Conservation (phyloP, 163 green algal species). For the Chlamydomonas reinhardtii region DNA sequence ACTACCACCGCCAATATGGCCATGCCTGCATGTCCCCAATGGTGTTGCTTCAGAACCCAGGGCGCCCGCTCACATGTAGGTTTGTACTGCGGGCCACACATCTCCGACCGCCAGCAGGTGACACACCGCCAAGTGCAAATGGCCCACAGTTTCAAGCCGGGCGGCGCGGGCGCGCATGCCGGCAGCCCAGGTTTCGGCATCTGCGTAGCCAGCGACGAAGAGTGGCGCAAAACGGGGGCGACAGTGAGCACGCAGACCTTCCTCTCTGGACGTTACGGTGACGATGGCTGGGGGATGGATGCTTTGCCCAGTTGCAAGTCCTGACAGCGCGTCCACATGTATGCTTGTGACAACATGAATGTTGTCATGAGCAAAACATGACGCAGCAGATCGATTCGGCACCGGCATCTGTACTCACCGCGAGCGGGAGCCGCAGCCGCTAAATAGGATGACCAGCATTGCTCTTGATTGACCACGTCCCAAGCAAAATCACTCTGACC, state of each 20-base stretch:
- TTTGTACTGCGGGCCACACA: neutral
- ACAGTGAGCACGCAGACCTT: neutral
- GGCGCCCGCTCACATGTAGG: slow-evolving; percentile 24
- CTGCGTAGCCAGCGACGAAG: neutral
- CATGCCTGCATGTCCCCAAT: too few relatives aligned
- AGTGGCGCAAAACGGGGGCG: too few relatives aligned
- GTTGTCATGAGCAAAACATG: too few relatives aligned
- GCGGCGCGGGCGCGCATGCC: slow-evolving; percentile 6
- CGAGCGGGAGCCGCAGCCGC: slow-evolving; percentile 24
- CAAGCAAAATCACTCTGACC: neutral
- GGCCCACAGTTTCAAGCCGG: slow-evolving; percentile 2
- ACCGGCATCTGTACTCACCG: neutral
- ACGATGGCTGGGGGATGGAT: neutral
- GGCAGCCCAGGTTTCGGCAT: neutral
- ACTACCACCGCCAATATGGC: too few relatives aligned
- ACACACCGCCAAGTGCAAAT: slow-evolving; percentile 26
- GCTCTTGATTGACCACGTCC: neutral
- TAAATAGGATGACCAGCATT: slow-evolving; percentile 39
- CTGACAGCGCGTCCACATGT: too few relatives aligned
- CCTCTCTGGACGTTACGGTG: too few relatives aligned
- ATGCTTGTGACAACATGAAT: too few relatives aligned
- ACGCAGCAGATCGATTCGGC: too few relatives aligned
- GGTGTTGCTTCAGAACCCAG: too few relatives aligned
- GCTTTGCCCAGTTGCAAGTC: too few relatives aligned
- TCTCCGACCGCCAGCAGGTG: slow-evolving; percentile 18